phyloP scores from a whole-genome alignment of 192 early-diverging fungal species.

The Linnemannia schmuckeri region DNA sequence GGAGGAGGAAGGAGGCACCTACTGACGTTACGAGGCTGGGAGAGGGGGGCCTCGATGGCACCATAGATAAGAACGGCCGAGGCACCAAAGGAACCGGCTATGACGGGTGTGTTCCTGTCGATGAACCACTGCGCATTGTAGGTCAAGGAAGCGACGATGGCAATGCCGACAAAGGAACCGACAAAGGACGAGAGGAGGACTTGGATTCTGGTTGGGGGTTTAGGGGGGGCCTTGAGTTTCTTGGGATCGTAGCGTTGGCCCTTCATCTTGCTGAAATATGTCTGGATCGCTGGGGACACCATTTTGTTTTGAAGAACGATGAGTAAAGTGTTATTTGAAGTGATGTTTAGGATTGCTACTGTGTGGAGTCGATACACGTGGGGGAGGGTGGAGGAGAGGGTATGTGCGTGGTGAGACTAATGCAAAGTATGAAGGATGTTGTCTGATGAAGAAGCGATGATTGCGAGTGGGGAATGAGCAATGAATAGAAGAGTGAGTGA shows the following conservation, averaged over 20 bases:
- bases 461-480: neutral
- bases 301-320: neutral
- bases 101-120: conserved; percentile 34
- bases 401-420: neutral
- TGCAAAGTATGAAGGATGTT: neutral
- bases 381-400: neutral
- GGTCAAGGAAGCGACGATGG: conserved; percentile 35
- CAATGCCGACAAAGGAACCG: conserved; percentile 55
- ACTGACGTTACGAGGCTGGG: conserved; percentile 69
- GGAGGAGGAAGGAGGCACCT: conserved; percentile 12
- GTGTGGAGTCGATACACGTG: neutral
- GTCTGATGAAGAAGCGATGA: neutral
- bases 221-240: conserved; percentile 5
- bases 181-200: conserved; percentile 55
- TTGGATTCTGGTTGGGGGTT: conserved; percentile 27
- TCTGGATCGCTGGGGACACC: conserved; percentile 19
- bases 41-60: conserved; percentile 70
- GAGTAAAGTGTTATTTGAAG: neutral
- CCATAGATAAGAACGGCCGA: conserved; percentile 73
- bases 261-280: conserved; percentile 26
- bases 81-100: conserved; percentile 63
- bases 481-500: neutral
- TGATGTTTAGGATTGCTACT: neutral
- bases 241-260: conserved; percentile 39
- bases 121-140: conserved; percentile 47